Percentiles rank a stretch among this genome's conserved stretches.
phyloP scores from a whole-genome alignment of 164 flowering plant species.

The Chloranthus sessilifolius region DNA sequence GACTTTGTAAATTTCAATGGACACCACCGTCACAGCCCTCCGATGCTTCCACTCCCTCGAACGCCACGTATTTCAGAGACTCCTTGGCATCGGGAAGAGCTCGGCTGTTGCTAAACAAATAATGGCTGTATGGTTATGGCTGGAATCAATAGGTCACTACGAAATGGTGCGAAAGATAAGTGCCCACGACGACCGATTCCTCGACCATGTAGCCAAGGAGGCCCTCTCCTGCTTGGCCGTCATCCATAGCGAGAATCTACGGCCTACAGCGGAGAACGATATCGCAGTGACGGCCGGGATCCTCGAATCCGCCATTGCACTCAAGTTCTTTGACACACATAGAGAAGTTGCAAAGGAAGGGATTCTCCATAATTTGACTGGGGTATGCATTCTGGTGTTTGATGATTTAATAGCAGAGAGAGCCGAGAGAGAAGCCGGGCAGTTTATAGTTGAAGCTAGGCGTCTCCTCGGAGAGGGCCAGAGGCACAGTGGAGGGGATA shows the following conservation, averaged over 20 bases:
- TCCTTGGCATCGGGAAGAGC: background rate
- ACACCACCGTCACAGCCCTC: background rate
- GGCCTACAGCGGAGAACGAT: background rate
- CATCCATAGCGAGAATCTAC: background rate
- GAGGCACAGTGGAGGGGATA: background rate
- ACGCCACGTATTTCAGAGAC: background rate
- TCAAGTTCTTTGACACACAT: background rate
- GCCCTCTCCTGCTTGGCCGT: background rate
- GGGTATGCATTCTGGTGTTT: background rate
- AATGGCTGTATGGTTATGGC: slow-evolving; percentile 2
- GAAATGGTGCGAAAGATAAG: background rate
- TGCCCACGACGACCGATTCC: background rate
- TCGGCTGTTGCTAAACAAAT: background rate
- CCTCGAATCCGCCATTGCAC: background rate
- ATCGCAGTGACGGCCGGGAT: background rate
- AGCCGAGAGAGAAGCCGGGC: background rate
- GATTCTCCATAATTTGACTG: background rate
- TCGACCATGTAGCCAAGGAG: background rate
- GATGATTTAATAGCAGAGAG: background rate
- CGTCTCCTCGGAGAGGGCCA: background rate
- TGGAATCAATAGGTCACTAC: background rate
- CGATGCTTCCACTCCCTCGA: background rate
- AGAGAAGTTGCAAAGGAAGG: background rate
- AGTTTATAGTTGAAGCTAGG: too few species aligned
- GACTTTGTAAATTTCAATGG: too few species aligned